Percentiles rank a stretch among this genome's conserved stretches.
Evolutionary conservation across 2,329 filamentous ascomycete genomes (phyloP).

Genomic region (Aspergillus niger): DNA sequence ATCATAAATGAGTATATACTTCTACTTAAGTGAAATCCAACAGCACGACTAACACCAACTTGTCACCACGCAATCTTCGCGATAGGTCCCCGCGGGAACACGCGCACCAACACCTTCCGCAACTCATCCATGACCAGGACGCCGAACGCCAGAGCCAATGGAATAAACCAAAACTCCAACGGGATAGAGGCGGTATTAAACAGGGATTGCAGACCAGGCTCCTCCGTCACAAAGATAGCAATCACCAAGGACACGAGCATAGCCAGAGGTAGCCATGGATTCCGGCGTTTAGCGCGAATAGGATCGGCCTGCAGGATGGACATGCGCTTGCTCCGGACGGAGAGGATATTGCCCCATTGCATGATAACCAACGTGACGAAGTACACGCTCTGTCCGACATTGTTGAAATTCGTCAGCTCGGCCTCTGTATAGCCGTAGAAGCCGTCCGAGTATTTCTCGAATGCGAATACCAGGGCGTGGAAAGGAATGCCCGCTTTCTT

Average conservation of each 20-base stretch:
- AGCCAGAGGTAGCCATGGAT: slow-evolving; percentile 53
- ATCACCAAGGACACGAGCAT: slow-evolving; percentile 53
- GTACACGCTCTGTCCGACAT: slow-evolving; percentile 55
- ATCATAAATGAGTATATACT: no score
- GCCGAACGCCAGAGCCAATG: slow-evolving; percentile 53
- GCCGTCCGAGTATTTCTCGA: slow-evolving; percentile 51
- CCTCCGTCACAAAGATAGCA: slow-evolving; percentile 57
- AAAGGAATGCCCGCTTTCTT: slow-evolving; percentile 52
- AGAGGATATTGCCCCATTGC: slow-evolving; percentile 57
- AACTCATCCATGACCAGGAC: slow-evolving; percentile 57
- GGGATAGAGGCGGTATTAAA: slow-evolving; percentile 55
- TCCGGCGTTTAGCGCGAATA: slow-evolving; percentile 49
- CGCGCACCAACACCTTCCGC: slow-evolving; percentile 53
- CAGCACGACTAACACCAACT: no score
- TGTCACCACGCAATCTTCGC: slow-evolving; percentile 54
- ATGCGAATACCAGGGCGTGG: slow-evolving; percentile 53
- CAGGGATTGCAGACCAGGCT: slow-evolving; percentile 51
- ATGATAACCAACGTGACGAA: slow-evolving; percentile 58
- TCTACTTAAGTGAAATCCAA: no score
- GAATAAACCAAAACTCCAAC: slow-evolving; percentile 56
- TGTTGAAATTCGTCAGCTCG: slow-evolving; percentile 53
- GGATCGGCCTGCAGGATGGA: slow-evolving; percentile 57
- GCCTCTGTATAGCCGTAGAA: slow-evolving; percentile 53
- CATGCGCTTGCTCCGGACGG: slow-evolving; percentile 54
- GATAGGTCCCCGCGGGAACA: slow-evolving; percentile 48